These are phyloP conservation scores for Coniochaeta ligniaria DNA, from an alignment of 2,329 filamentous ascomycete genomes.

Conservation along the genomic window DNA sequence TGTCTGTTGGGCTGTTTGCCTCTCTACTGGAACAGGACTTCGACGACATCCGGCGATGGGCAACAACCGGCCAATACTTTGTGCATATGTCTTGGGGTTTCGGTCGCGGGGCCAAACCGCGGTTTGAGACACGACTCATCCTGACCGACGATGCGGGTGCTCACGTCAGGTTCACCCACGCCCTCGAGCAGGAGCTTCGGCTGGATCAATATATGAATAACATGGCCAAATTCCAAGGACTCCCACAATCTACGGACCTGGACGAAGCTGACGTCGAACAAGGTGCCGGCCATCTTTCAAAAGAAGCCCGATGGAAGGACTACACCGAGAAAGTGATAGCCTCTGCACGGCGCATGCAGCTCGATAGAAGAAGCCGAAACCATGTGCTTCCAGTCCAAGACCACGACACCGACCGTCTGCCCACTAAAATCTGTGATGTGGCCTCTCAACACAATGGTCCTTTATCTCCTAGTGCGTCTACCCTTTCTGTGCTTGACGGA, in stretches of 20 bases:
- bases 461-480: too few species aligned
- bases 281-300: too few species aligned
- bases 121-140: background rate
- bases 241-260: background rate
- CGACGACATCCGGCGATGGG: background rate
- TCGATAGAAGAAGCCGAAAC: too few species aligned
- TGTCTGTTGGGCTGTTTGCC: background rate
- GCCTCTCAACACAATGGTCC: too few species aligned
- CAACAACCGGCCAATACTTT: background rate
- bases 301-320: too few species aligned
- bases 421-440: too few species aligned
- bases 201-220: background rate
- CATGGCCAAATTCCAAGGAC: background rate
- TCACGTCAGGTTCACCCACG: background rate
- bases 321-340: too few species aligned
- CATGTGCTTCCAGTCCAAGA: too few species aligned
- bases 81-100: background rate
- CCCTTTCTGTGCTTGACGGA: too few species aligned
- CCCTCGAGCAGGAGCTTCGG: background rate
- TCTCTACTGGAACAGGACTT: background rate
- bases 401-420: too few species aligned
- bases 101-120: background rate
- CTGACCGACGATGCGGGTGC: background rate
- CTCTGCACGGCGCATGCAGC: too few species aligned
- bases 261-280: too few species aligned